Evolutionary conservation across 2,329 filamentous ascomycete genomes (phyloP).

Genomic region (Curvularia verruculosa): DNA sequence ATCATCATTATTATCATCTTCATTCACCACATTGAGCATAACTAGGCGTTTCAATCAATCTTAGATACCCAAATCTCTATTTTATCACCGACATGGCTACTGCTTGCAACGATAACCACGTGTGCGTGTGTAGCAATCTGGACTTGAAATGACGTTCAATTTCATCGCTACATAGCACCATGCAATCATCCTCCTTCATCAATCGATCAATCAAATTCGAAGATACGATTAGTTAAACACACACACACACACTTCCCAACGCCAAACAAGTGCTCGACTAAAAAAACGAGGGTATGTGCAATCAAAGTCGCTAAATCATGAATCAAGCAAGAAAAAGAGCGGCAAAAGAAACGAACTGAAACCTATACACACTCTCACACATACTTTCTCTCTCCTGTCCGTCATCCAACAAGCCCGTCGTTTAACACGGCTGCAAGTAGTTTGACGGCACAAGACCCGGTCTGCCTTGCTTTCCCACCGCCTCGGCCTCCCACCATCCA

Average conservation of each 20-base stretch:
- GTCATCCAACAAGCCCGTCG: not conserved
- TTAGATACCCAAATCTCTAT: conserved; percentile 26
- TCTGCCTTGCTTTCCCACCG: conserved; percentile 67
- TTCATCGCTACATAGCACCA: conserved; percentile 2
- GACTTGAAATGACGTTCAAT: not conserved
- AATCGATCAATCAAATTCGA: not conserved
- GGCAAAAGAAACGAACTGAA: no score
- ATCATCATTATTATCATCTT: not conserved
- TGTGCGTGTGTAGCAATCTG: not conserved
- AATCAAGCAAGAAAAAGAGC: not conserved
- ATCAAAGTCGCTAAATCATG: not conserved
- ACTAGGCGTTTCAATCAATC: conserved; percentile 20
- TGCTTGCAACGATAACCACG: not conserved
- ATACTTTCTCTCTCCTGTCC: not conserved
- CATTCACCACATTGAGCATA: conserved; percentile 3
- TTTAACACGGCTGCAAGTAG: conserved; percentile 65
- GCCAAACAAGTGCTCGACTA: conserved; percentile 1
- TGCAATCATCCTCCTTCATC: not conserved
- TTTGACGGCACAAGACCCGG: conserved; percentile 70
- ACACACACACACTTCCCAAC: not conserved
- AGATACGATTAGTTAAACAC: no score
- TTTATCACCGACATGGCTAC: not conserved
- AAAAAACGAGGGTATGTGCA: conserved; percentile 11
- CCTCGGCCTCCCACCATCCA: conserved; percentile 98
- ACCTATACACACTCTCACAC: not conserved